Percentiles rank a stretch among this genome's conserved stretches.
phyloP scores from a whole-genome alignment of 305 asterid genomes.

The Stenogyne calaminthoides region DNA sequence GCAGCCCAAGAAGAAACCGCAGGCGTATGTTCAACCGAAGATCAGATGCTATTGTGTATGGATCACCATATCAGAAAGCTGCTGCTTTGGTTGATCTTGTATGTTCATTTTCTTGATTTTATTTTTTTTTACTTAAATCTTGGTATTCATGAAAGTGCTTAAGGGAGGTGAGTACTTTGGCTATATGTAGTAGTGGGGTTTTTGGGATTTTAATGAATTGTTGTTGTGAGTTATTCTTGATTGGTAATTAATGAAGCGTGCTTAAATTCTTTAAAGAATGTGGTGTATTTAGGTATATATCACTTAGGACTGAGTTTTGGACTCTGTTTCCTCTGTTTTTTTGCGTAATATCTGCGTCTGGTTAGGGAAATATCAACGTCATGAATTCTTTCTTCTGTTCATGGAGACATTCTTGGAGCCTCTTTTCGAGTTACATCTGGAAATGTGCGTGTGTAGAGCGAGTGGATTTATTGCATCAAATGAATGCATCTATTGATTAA shows the following conservation, averaged over 20 bases:
- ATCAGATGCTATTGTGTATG: constrained; percentile 78
- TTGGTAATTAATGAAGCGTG: constrained; percentile 3
- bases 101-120: constrained; percentile 32
- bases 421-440: neutral
- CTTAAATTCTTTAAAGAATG: neutral
- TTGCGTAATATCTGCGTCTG: neutral
- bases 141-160: neutral
- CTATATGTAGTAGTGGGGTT: constrained; percentile 15
- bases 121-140: constrained; percentile 21
- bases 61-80: constrained; percentile 82
- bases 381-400: neutral
- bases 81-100: constrained; percentile 99
- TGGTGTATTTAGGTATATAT: constrained; percentile 1
- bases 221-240: constrained; percentile 2
- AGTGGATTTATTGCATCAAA: constrained; percentile 4
- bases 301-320: neutral
- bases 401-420: neutral
- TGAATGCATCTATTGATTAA: neutral
- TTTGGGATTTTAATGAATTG: constrained; percentile 3
- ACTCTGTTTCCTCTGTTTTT: neutral
- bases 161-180: no score
- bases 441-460: neutral
- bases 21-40: constrained; percentile 38
- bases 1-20: constrained; percentile 30
- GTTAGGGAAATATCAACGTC: neutral